Evolutionary conservation across 306 rosid species (phyloP), one percentile per base, ranked within the genome.

Genomic region (apple (Malus domestica)): DNA sequence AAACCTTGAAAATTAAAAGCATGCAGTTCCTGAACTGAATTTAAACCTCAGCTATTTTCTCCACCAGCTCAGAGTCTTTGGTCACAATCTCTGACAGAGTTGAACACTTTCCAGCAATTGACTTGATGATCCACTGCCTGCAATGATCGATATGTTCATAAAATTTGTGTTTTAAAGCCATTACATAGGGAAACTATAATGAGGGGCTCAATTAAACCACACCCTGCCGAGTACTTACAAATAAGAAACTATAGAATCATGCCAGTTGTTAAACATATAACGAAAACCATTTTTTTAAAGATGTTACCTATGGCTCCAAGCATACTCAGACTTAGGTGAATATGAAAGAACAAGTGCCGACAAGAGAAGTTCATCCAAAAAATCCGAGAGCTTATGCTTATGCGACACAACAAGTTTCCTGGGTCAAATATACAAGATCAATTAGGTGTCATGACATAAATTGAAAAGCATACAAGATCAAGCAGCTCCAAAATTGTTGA

Each of bases 41-140:
- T 87, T 85, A 85, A 76, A 95, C 97, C 97, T 95, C 97, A 12
- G 96, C 97, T 84, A 87, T 86, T 88, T 88, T 95, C 85, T 92
- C 96, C 88, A 89, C 98, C 84, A 95, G 89, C 85, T 92, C 92
- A 85, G 97, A 95, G 85, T 95, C 98, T 81, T 89, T 92, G 80
- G 74, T 75, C 86, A 92, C 70, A 83, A 90, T 89, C 74, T 92
- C 93, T 68, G 83, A 85, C 70, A 88, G 68, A 78, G 82, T 80
- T 79, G 93, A 78, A 81, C 86, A 85, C 75, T 79, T 89, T 82
- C 89, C 86, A 75, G 87, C 77, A 64, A 95, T 83, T 78, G 87
- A 87, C 88, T 92, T 90, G 88, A 92, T 89, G 85, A 87, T 93
- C 98, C 98, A 95, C 57, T 90, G 87, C 93, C 97, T 95, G 80